Conservation (phyloP, 2,329 filamentous ascomycete genomes). For the Lachnellula hyalina region DNA sequence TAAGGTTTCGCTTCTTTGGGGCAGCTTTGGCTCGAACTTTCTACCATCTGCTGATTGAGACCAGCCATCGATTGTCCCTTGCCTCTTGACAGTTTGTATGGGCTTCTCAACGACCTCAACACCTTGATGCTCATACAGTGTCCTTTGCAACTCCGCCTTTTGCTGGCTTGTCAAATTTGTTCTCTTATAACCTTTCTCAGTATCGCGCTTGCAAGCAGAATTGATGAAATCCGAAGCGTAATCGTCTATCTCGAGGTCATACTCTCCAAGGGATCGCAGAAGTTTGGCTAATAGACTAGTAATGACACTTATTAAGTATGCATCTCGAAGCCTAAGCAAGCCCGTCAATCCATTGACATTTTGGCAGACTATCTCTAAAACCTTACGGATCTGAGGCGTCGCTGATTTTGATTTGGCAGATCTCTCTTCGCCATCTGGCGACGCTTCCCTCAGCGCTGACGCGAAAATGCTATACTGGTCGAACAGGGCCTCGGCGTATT, state of each 20-base stretch:
- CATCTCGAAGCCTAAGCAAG: conserved; percentile 86
- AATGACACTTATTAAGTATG: conserved; percentile 76
- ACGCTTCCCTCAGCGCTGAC: conserved; percentile 35
- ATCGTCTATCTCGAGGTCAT: conserved; percentile 63
- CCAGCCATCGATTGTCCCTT: conserved; percentile 58
- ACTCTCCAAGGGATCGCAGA: conserved; percentile 72
- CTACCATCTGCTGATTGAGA: conserved; percentile 45
- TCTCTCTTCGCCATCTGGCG: conserved; percentile 29
- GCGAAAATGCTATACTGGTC: conserved; percentile 80
- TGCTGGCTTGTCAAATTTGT: conserved; percentile 80
- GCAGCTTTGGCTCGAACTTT: conserved; percentile 27
- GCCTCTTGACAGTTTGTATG: conserved; percentile 46
- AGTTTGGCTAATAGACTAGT: conserved; percentile 82
- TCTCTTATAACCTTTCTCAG: conserved; percentile 53
- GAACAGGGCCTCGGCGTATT: conserved; percentile 81
- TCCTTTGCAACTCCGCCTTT: conserved; percentile 72
- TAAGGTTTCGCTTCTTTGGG: conserved; percentile 6
- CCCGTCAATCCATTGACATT: conserved; percentile 67
- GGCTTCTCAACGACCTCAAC: conserved; percentile 46
- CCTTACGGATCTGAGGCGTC: conserved; percentile 40
- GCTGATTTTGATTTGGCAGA: conserved; percentile 25
- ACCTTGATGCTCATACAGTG: conserved; percentile 54
- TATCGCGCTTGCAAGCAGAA: conserved; percentile 55
- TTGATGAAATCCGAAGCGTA: conserved; percentile 56
- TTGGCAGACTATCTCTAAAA: conserved; percentile 60